Conservation (phyloP, 1,284 basidiomycete genomes). For the Rhizoctonia solani region DNA sequence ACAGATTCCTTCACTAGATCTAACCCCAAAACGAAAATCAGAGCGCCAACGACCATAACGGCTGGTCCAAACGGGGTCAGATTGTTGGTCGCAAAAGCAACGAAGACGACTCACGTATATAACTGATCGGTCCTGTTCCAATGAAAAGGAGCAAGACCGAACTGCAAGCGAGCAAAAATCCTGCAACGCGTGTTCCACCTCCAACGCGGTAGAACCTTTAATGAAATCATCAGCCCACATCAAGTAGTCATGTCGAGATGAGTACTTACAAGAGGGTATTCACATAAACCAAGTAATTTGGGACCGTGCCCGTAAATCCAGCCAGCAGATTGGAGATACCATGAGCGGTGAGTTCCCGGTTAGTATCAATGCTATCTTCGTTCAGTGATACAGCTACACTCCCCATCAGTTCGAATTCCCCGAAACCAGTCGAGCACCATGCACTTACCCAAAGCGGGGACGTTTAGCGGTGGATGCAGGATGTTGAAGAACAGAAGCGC, state of each 20-base stretch:
- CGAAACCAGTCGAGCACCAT: background rate
- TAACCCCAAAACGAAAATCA: conserved; percentile 94
- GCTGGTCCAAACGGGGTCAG: conserved; percentile 52
- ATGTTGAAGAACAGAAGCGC: conserved; percentile 89
- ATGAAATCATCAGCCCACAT: conserved; percentile 3
- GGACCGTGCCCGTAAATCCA: conserved; percentile 77
- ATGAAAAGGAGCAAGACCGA: conserved; percentile 76
- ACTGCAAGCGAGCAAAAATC: conserved; percentile 81
- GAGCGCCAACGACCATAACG: conserved; percentile 85
- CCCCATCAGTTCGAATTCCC: background rate
- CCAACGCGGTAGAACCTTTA: conserved; percentile 92
- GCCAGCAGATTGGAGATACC: conserved; percentile 89
- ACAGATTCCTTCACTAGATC: conserved; percentile 94
- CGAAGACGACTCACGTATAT: conserved; percentile 70
- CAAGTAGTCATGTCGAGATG: background rate
- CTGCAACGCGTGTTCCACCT: conserved; percentile 81
- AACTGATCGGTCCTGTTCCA: conserved; percentile 85
- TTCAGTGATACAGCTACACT: conserved; percentile 82
- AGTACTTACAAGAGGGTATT: conserved; percentile 85
- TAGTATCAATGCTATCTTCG: conserved; percentile 87
- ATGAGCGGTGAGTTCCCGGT: conserved; percentile 91
- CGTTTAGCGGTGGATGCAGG: conserved; percentile 90
- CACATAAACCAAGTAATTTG: conserved; percentile 83
- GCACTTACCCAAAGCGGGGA: conserved; percentile 80
- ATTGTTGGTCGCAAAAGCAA: background rate